Evolutionary conservation across 176 grass and related monocot genomes (phyloP).

Genomic region (Zizania latifolia): DNA sequence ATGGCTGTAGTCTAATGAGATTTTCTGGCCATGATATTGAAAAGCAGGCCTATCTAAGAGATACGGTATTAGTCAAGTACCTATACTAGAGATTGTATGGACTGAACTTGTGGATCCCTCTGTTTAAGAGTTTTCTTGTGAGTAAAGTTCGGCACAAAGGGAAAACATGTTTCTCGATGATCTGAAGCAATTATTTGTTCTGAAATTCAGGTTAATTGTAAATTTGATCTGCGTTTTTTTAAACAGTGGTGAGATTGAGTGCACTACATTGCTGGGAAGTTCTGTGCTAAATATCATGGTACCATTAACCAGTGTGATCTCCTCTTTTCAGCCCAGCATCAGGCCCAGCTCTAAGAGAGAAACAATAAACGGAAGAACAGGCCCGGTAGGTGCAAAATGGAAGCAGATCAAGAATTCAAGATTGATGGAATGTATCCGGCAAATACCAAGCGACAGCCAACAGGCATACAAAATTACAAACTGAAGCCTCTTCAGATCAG

Average conservation of each 20-base stretch:
- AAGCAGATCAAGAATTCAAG: background rate
- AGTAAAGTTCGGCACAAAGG: background rate
- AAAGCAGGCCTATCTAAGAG: slow-evolving; percentile 7
- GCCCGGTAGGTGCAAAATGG: background rate
- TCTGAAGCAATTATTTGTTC: background rate
- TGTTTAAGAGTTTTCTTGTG: background rate
- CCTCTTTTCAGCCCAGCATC: background rate
- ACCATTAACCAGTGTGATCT: background rate
- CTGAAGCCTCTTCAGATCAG: background rate
- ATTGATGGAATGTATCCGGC: background rate
- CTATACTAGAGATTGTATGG: background rate
- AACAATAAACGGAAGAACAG: background rate
- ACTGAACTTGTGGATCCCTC: background rate
- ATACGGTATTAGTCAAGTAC: background rate
- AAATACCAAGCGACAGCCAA: background rate
- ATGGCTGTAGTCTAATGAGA: background rate
- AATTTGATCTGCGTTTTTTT: background rate
- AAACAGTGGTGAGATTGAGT: background rate
- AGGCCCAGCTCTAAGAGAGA: background rate
- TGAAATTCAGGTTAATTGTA: background rate
- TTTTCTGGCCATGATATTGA: background rate
- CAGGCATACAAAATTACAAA: background rate
- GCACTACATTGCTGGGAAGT: too few species aligned
- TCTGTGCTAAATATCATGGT: background rate
- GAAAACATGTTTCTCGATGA: background rate